Percentiles rank a stretch among this genome's conserved stretches.
phyloP scores from a whole-genome alignment of 2,329 filamentous ascomycete species.

The Ophiostoma ips region DNA sequence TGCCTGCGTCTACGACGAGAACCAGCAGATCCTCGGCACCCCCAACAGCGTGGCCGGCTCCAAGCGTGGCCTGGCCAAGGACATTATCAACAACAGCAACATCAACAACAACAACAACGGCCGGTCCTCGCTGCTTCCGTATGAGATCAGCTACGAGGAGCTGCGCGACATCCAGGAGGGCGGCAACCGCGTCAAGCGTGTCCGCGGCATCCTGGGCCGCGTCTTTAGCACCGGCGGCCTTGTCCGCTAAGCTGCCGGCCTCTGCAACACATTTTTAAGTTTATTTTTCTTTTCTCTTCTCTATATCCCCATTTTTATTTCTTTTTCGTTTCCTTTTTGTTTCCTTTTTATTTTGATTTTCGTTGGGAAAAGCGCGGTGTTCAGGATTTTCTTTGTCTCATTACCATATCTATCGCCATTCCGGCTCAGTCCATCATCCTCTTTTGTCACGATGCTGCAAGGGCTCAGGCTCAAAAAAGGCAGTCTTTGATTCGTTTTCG shows the following conservation, averaged over 20 bases:
- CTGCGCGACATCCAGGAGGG: conserved; percentile 35
- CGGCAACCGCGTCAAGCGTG: conserved; percentile 32
- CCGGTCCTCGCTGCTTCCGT: conserved; percentile 28
- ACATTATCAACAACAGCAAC: not conserved
- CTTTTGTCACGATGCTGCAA: not conserved
- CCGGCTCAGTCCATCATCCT: not conserved
- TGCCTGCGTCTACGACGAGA: conserved; percentile 29
- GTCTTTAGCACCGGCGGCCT: conserved; percentile 31
- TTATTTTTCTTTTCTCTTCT: not conserved
- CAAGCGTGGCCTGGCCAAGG: conserved; percentile 8
- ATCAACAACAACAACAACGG: no score
- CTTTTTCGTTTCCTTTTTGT: conserved; percentile 3
- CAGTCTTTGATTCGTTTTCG: no score
- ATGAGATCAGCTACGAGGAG: conserved; percentile 41
- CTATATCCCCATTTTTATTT: not conserved
- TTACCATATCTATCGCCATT: not conserved
- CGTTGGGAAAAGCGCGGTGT: conserved; percentile 11
- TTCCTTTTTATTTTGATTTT: not conserved
- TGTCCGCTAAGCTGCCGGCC: conserved; percentile 21
- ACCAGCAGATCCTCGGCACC: conserved; percentile 27
- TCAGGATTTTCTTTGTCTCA: conserved; percentile 1
- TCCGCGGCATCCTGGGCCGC: conserved; percentile 38
- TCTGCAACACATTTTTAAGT: not conserved
- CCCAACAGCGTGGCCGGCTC: conserved; percentile 12
- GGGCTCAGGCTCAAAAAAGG: no score